Evolutionary conservation across 1,284 basidiomycete genomes (phyloP).

Genomic region (Meripilus lineatus): DNA sequence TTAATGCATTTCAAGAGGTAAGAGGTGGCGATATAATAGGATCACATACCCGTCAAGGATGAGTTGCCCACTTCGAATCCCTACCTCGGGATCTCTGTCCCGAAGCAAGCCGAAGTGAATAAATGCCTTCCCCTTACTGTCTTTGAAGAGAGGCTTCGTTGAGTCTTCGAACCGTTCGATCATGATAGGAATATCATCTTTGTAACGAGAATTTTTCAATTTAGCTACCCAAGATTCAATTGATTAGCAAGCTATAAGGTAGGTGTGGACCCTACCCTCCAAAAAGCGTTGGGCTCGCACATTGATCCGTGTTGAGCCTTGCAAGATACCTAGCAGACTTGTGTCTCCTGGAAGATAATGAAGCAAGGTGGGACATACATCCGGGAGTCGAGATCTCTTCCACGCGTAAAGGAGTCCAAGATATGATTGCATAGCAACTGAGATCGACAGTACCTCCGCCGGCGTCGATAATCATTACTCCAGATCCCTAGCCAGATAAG

Average conservation of each 20-base stretch:
- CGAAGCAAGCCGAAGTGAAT: constrained; percentile 37
- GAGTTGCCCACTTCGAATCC: constrained; percentile 37
- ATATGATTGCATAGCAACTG: constrained; percentile 38
- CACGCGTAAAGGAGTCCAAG: constrained; percentile 18
- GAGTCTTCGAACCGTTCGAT: constrained; percentile 34
- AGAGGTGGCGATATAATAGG: background rate
- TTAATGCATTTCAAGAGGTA: background rate
- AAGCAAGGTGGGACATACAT: constrained; percentile 29
- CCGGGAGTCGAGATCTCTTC: constrained; percentile 37
- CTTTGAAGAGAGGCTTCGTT: constrained; percentile 38
- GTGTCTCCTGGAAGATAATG: background rate
- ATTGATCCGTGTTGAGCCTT: constrained; percentile 23
- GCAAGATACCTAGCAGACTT: constrained; percentile 17
- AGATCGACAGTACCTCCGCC: constrained; percentile 56
- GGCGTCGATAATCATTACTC: constrained; percentile 49
- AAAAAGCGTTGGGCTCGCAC: constrained; percentile 28
- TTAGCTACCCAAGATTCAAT: constrained; percentile 25
- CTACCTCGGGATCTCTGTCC: constrained; percentile 30
- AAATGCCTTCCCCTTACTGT: constrained; percentile 29
- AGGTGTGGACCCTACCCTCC: constrained; percentile 16
- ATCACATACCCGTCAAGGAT: constrained; percentile 31
- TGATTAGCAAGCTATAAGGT: background rate
- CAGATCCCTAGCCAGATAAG: constrained; percentile 17
- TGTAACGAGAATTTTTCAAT: constrained; percentile 30
- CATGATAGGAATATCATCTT: constrained; percentile 32